Base-by-base conservation (phyloP, 495 filamentous ascomycete species). In the Trichoderma asperelloides region DNA sequence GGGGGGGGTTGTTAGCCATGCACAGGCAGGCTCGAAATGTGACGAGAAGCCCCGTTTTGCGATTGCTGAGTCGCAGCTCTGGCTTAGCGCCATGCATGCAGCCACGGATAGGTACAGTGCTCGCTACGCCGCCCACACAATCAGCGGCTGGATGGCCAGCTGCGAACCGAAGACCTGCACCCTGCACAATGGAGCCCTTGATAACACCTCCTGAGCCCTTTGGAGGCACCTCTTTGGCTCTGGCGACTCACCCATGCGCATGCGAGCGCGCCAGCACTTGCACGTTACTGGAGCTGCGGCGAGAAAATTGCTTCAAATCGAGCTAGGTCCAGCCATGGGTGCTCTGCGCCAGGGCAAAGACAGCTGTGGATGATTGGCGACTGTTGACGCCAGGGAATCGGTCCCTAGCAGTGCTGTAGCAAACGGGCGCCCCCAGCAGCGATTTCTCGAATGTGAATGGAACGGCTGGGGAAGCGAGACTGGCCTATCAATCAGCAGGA, bases 391-490 rank as follows among this genome's bases (percentile, higher is more conserved):
- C 33, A 37, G 33, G 33, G 33, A 37, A 37, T n/a, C n/a, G n/a
- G n/a, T n/a, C n/a, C n/a, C n/a, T n/a, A n/a, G n/a, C n/a, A n/a
- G n/a, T n/a, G n/a, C n/a, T n/a, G n/a, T 37, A 8, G 5, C 33
- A 37, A 37, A 37, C 33, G 33, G 33, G 33, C 33, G 5, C 33
- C 33, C 33, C 33, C 33, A 37, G 33, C 33, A n/a, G 11, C 9
- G 6, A 55, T 55, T 55, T 55, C 49, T 55, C 49, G 49, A 55
- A 55, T n/a, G 49, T 25, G 49, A 25, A 55, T 55, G 49, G 49
- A 55, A 55, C n/a, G 21, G n/a, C n/a, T 16, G 43, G 49, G 21
- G 49, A 55, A 21, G 49, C 49, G 49, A 21, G 21, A 2, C 49
- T 6, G n/a, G 18, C 8, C 49, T 55, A n/a, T 47, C 5, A 37